phyloP scores from a whole-genome alignment of 805 yeast species.

The Candida dajiaensis region DNA sequence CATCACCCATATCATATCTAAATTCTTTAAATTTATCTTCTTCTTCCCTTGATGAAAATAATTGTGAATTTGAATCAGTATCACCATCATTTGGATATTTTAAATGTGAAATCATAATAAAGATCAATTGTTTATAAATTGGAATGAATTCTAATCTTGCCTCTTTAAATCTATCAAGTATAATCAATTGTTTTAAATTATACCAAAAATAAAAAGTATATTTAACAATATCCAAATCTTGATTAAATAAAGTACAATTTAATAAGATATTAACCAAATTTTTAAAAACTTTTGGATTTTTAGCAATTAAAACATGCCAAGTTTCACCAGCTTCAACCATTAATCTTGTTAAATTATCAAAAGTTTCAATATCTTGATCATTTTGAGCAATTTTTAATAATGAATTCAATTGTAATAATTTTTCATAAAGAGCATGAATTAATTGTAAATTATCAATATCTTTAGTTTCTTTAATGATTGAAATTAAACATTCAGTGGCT shows the following conservation, averaged over 20 bases:
- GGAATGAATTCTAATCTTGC: slow-evolving; percentile 47
- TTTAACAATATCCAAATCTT: slow-evolving; percentile 83
- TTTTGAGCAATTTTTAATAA: slow-evolving; percentile 34
- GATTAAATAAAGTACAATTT: slow-evolving; percentile 64
- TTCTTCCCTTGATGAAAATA: slow-evolving; percentile 70
- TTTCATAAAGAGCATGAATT: slow-evolving; percentile 61
- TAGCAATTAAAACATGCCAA: slow-evolving; percentile 85
- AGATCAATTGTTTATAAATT: slow-evolving; percentile 51
- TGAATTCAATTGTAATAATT: slow-evolving; percentile 56
- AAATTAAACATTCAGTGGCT: slow-evolving; percentile 79
- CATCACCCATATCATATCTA: slow-evolving; percentile 96
- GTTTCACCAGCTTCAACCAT: slow-evolving; percentile 92
- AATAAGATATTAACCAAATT: slow-evolving; percentile 70
- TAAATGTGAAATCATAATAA: slow-evolving; percentile 59
- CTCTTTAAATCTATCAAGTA: slow-evolving; percentile 49
- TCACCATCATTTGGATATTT: slow-evolving; percentile 64
- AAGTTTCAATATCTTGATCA: slow-evolving; percentile 41
- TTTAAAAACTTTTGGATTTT: slow-evolving; percentile 60
- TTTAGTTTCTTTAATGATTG: slow-evolving; percentile 75
- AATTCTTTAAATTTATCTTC: slow-evolving; percentile 93
- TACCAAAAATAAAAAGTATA: slow-evolving; percentile 94
- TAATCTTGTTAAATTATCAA: slow-evolving; percentile 66
- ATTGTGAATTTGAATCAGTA: slow-evolving; percentile 30
- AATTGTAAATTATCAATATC: slow-evolving; percentile 62
- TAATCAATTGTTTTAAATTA: slow-evolving; percentile 61